Conservation (phyloP, 2,329 filamentous ascomycete genomes). For the Ophiostoma novo-ulmi region DNA sequence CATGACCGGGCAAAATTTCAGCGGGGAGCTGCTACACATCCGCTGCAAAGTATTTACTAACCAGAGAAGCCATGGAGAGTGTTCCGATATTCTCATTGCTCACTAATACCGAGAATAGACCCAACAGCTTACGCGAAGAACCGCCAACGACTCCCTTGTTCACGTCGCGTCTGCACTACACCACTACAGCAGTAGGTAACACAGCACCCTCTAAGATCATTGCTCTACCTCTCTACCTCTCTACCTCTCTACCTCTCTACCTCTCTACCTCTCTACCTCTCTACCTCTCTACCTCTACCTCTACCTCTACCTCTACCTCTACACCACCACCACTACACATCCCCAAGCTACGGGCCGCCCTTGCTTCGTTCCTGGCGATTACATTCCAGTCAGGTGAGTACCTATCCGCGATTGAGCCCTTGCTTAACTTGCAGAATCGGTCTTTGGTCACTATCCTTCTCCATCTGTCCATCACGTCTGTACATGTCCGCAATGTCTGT, state of each 20-base stretch:
- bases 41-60: neutral
- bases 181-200: neutral
- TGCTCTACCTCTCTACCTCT: neutral
- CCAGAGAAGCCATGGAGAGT: neutral
- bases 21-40: neutral
- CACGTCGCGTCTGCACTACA: constrained; percentile 2
- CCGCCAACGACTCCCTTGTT: constrained; percentile 8
- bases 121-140: constrained; percentile 9
- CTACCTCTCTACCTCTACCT: neutral
- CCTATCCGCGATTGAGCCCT: neutral
- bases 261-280: no score
- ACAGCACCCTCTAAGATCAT: no score
- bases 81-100: neutral
- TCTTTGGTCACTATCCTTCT: neutral
- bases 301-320: neutral
- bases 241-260: neutral
- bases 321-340: neutral
- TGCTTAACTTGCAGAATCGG: constrained; percentile 5
- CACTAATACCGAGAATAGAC: neutral
- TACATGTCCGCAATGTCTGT: neutral
- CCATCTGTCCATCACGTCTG: neutral
- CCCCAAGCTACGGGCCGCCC: constrained; percentile 2
- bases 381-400: constrained; percentile 6
- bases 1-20: neutral
- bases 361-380: constrained; percentile 9